These are phyloP conservation scores for Fusarium chuoi DNA, from an alignment of 2,329 filamentous ascomycete species.

Conservation along the genomic window DNA sequence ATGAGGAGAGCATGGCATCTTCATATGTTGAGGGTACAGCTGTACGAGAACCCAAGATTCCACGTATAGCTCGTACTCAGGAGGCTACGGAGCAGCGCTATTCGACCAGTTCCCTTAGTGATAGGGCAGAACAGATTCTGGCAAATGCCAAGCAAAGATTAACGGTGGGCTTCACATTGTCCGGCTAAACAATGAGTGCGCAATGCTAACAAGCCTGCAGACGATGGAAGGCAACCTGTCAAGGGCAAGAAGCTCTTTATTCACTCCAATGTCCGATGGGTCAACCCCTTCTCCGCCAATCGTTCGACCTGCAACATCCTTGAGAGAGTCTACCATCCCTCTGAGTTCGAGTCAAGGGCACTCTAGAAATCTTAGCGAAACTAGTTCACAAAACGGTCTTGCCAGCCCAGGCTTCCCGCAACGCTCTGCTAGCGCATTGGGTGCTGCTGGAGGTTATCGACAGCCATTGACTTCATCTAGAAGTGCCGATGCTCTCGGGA, in stretches of 20 bases:
- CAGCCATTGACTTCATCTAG: constrained; percentile 58
- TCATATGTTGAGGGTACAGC: constrained; percentile 62
- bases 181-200: not conserved
- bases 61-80: constrained; percentile 24
- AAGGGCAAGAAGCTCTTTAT: constrained; percentile 77
- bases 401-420: constrained; percentile 54
- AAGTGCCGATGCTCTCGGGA: constrained; percentile 55
- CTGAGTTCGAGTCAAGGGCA: constrained; percentile 41
- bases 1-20: constrained; percentile 72
- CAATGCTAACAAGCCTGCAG: constrained; percentile 56
- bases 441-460: constrained; percentile 67
- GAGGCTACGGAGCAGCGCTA: constrained; percentile 64
- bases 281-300: constrained; percentile 65
- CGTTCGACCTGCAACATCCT: constrained; percentile 42
- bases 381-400: constrained; percentile 40
- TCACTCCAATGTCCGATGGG: constrained; percentile 55
- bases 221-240: constrained; percentile 93
- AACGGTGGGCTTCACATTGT: constrained; percentile 68
- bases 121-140: constrained; percentile 87
- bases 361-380: constrained; percentile 49
- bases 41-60: constrained; percentile 33
- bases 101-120: constrained; percentile 80
- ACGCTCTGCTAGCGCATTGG: constrained; percentile 72
- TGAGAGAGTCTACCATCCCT: constrained; percentile 34
- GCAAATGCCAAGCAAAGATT: constrained; percentile 91